Base-by-base conservation (phyloP, 345 rosid genomes). In the Stellera chamaejasme region DNA sequence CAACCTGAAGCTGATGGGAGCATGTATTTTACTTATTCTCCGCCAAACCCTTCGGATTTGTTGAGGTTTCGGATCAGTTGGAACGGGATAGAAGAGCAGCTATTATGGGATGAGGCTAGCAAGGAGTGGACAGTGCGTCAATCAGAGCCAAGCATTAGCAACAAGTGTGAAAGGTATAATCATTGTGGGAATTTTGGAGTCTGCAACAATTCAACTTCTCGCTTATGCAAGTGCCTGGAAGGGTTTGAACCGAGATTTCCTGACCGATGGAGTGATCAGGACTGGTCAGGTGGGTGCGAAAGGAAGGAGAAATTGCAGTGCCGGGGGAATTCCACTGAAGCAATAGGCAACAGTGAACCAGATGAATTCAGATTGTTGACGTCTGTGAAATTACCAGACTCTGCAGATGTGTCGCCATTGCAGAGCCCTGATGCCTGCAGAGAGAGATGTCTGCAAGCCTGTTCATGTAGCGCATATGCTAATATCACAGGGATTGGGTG, bases 381-480 rank as follows among this genome's bases (percentile, higher is more conserved):
- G 2, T 57, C 43, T 14, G 60, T 80, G 67, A 76, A 72, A 59
- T 46, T 82, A 52, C 88, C 87, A 3, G 82, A 80, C 69, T 67
- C 60, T 45, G 55, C 73, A 0, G 49, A 58, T 6, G 15, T 46
- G 42, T 3, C 1, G 2, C 11, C 42, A 10, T 3, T 15, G 42
- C 6, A 8, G 19, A 11, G 39, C 26, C 27, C 13, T 68, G 66
- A 15, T 32, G 16, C 19, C 39, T 80, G 90, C 16, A 62, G 15
- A 45, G 46, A 59, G 8, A 28, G 61, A 43, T 80, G 90, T 66
- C 54, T 72, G 56, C 55, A 12, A 6, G 74, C 78, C 45, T 81
- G 87, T 60, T 75, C 82, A 10, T 83, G 81, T n/a, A 27, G 5
- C 13, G 88, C 88, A 51, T 79, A 70, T 69, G 65, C 77, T 42